These are phyloP conservation scores for Verticillium alfalfae DNA, from an alignment of 2,329 filamentous ascomycete species.

Conservation along the genomic window DNA sequence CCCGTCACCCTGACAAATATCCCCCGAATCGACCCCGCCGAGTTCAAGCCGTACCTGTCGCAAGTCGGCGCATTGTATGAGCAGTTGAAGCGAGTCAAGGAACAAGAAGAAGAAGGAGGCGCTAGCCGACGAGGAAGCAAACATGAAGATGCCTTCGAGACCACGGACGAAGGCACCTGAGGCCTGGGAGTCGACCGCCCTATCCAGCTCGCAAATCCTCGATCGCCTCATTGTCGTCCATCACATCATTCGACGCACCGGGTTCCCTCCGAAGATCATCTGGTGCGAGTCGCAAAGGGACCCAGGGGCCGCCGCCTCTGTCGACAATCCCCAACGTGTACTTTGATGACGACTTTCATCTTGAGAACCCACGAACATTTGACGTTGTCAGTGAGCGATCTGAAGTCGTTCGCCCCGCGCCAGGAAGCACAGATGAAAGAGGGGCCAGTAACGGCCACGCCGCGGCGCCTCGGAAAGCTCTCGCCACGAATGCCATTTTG, in stretches of 20 bases:
- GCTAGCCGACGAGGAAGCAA: conserved; percentile 33
- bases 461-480: conserved; percentile 67
- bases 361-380: conserved; percentile 94
- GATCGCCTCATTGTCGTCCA: conserved; percentile 40
- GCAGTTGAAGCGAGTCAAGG: conserved; percentile 77
- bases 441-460: conserved; percentile 49
- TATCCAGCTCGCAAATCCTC: conserved; percentile 29
- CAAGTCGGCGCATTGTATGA: conserved; percentile 87
- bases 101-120: conserved; percentile 61
- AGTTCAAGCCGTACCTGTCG: conserved; percentile 78
- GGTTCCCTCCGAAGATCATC: conserved; percentile 37
- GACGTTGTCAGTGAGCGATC: conserved; percentile 95
- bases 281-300: conserved; percentile 49
- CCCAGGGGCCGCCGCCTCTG: conserved; percentile 74
- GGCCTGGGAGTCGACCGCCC: conserved; percentile 32
- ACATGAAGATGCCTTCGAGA: conserved; percentile 35
- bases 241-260: conserved; percentile 42
- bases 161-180: conserved; percentile 38
- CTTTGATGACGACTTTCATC: conserved; percentile 89
- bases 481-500: conserved; percentile 93
- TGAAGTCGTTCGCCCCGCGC: conserved; percentile 76
- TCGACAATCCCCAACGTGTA: conserved; percentile 92
- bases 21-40: conserved; percentile 68
- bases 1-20: conserved; percentile 90
- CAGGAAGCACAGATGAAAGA: conserved; percentile 45